These are phyloP conservation scores for Sporothrix brasiliensis DNA, from an alignment of 2,329 filamentous ascomycete genomes.

Conservation along the genomic window DNA sequence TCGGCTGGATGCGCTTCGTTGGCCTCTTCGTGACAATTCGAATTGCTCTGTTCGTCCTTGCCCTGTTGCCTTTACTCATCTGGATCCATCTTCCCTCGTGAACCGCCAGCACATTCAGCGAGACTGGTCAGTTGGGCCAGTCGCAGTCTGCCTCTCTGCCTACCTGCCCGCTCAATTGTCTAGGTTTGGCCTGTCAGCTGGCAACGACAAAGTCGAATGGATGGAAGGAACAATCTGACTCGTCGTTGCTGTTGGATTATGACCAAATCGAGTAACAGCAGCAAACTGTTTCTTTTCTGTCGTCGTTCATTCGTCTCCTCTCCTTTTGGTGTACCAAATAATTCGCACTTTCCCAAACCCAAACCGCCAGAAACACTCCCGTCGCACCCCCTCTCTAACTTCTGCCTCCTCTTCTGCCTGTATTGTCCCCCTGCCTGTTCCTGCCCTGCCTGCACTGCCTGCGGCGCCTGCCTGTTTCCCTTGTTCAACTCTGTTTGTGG, in stretches of 20 bases:
- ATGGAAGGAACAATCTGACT: constrained; percentile 3
- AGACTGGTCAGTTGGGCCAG: constrained; percentile 15
- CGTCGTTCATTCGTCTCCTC: constrained; percentile 9
- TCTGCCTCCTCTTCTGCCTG: constrained; percentile 27
- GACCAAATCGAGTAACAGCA: neutral
- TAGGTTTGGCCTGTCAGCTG: constrained; percentile 21
- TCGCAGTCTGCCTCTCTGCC: constrained; percentile 4
- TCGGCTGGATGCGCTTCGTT: constrained; percentile 8
- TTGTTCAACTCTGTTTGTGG: constrained; percentile 32
- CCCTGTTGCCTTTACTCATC: neutral
- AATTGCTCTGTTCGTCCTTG: neutral
- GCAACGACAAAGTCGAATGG: neutral
- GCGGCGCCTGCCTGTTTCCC: constrained; percentile 23
- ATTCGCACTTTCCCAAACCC: constrained; percentile 11
- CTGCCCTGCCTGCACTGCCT: constrained; percentile 25
- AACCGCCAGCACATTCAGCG: neutral
- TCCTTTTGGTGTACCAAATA: constrained; percentile 18
- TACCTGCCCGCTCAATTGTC: constrained; percentile 7
- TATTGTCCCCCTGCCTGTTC: neutral
- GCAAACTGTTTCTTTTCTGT: constrained; percentile 5
- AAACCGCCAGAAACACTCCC: constrained; percentile 18
- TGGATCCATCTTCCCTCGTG: neutral
- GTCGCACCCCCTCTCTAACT: neutral
- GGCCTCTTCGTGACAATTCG: constrained; percentile 14
- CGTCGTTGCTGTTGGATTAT: constrained; percentile 3